Evolutionary conservation across 2,329 filamentous ascomycete genomes (phyloP).

Genomic region (Mariannaea sp.): DNA sequence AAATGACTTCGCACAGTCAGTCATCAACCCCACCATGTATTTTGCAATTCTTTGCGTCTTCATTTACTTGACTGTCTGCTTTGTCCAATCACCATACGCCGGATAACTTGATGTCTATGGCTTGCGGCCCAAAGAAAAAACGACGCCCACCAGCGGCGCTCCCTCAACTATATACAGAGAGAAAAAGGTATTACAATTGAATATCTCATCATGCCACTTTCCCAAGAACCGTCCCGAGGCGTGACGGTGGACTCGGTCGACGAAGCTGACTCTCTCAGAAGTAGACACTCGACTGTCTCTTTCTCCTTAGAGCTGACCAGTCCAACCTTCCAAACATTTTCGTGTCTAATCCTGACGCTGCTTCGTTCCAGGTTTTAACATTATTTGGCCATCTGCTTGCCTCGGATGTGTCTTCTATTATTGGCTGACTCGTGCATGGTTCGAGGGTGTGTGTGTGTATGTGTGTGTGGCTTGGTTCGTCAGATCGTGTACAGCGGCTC

Average conservation of each 20-base stretch:
- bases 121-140: constrained; percentile 24
- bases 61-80: constrained; percentile 30
- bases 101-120: constrained; percentile 27
- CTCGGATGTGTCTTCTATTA: neutral
- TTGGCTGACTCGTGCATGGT: constrained; percentile 1
- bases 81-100: constrained; percentile 31
- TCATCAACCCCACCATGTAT: neutral
- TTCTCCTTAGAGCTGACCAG: neutral
- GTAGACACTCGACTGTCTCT: neutral
- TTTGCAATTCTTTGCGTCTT: constrained; percentile 14
- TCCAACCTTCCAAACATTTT: neutral
- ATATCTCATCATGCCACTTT: constrained; percentile 24
- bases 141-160: constrained; percentile 28
- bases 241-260: constrained; percentile 1
- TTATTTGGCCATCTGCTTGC: neutral
- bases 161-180: constrained; percentile 36
- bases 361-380: neutral
- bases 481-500: constrained; percentile 11
- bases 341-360: constrained; percentile 2
- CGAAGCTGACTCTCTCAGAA: constrained; percentile 7
- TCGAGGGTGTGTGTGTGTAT: too few species aligned
- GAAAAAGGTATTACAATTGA: constrained; percentile 40
- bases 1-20: too few species aligned
- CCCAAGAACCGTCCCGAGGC: neutral
- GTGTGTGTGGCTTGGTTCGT: constrained; percentile 5